Evolutionary conservation across 768 basidiomycete genomes (phyloP).

Genomic region (Kwoniella shandongensis): DNA sequence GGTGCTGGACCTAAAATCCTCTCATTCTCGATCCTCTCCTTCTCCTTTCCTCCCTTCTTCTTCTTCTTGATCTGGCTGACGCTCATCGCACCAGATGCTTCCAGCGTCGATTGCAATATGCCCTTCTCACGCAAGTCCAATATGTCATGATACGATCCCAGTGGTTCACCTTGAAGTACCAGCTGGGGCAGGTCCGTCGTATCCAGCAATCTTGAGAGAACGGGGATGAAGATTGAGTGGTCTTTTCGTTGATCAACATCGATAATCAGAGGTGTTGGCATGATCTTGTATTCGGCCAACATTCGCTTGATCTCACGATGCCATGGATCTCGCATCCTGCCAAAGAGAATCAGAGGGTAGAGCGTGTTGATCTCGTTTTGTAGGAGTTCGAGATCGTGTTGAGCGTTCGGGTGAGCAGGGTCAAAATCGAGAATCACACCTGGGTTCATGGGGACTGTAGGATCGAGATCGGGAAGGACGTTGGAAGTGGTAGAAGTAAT

Average conservation of each 20-base stretch:
- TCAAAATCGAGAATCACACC: conserved; percentile 51
- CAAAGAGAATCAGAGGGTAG: conserved; percentile 50
- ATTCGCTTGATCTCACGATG: conserved; percentile 50
- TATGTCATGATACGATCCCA: conserved; percentile 46
- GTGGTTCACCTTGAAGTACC: conserved; percentile 35
- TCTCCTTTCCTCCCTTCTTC: conserved; percentile 48
- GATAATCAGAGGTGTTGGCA: conserved; percentile 47
- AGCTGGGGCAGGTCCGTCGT: conserved; percentile 45
- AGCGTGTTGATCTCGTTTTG: conserved; percentile 43
- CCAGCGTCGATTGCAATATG: conserved; percentile 29
- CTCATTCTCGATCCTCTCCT: conserved; percentile 49
- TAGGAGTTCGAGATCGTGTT: conserved; percentile 44
- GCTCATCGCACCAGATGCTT: conserved; percentile 29
- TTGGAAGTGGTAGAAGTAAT: conserved; percentile 51
- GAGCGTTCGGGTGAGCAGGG: conserved; percentile 41
- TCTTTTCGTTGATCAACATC: conserved; percentile 51
- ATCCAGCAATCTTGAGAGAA: conserved; percentile 42
- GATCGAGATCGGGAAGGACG: conserved; percentile 45
- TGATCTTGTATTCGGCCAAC: conserved; percentile 45
- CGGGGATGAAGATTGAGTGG: conserved; percentile 34
- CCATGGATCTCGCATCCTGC: conserved; percentile 53
- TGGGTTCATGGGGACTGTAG: conserved; percentile 42
- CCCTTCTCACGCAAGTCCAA: conserved; percentile 37
- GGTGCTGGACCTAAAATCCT: conserved; percentile 46
- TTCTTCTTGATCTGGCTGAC: conserved; percentile 42